Percentiles rank a stretch among this genome's conserved stretches.
Conservation (phyloP, 2,329 filamentous ascomycete genomes). For the Colletotrichum noveboracense region DNA sequence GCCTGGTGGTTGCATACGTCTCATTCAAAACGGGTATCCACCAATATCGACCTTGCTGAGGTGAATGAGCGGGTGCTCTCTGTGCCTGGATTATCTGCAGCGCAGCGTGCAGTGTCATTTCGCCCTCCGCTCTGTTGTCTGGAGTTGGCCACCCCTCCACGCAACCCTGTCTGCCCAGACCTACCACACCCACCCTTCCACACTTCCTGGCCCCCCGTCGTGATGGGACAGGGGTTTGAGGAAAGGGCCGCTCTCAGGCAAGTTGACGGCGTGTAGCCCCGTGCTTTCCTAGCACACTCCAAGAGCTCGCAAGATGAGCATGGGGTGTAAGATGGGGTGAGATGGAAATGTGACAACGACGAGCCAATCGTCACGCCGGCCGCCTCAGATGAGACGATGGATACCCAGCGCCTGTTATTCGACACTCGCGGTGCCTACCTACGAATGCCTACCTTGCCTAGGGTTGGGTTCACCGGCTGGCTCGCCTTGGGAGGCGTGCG, state of each 20-base stretch:
- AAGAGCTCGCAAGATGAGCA: conserved; percentile 16
- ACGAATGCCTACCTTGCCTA: neutral
- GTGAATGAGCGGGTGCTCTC: neutral
- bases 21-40: conserved; percentile 6
- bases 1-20: neutral
- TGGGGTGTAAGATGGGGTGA: conserved; percentile 17
- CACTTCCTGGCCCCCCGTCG: neutral
- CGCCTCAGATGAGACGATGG: conserved; percentile 19
- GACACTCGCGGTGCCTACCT: neutral
- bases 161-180: conserved; percentile 9
- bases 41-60: conserved; percentile 1
- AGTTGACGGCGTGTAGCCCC: conserved; percentile 7
- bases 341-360: conserved; percentile 15
- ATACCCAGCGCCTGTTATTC: conserved; percentile 9
- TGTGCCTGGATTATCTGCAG: conserved; percentile 14
- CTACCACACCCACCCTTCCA: conserved; percentile 11
- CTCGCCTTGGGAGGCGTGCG: neutral
- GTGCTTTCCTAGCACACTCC: conserved; percentile 3
- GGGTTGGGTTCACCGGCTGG: conserved; percentile 5
- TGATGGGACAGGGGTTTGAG: conserved; percentile 3
- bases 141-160: conserved; percentile 14
- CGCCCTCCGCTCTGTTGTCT: neutral
- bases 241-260: conserved; percentile 7
- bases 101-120: conserved; percentile 1
- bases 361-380: conserved; percentile 7